These are phyloP conservation scores for Oligophagozyma castellii DNA, from an alignment of 1,139 yeast species.

Conservation along the genomic window DNA sequence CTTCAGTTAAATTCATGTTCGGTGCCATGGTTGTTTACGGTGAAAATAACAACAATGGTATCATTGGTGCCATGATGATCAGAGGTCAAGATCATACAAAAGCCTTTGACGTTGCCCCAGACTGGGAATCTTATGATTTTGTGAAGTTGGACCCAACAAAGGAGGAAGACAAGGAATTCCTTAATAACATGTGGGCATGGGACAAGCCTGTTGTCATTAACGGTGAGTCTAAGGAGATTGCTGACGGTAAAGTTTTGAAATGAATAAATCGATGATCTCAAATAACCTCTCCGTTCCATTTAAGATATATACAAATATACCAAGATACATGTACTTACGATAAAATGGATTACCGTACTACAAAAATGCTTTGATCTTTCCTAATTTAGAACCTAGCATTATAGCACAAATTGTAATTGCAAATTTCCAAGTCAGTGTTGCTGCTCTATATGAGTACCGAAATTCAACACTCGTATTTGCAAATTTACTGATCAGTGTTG, in stretches of 20 bases:
- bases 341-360: too few species aligned
- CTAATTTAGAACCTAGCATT: too few species aligned
- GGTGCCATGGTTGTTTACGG: constrained; percentile 93
- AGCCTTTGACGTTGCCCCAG: constrained; percentile 98
- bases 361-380: too few species aligned
- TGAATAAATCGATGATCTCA: constrained; percentile 19
- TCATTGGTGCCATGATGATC: constrained; percentile 84
- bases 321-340: too few species aligned
- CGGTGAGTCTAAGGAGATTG: constrained; percentile 55
- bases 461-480: too few species aligned
- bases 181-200: constrained; percentile 72
- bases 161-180: constrained; percentile 46
- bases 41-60: constrained; percentile 97
- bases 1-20: constrained; percentile 86
- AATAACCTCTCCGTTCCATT: too few species aligned
- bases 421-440: too few species aligned
- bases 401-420: too few species aligned
- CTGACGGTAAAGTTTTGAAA: constrained; percentile 75
- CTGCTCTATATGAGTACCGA: too few species aligned
- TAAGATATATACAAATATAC: too few species aligned
- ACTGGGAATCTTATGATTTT: constrained; percentile 78
- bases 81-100: constrained; percentile 89
- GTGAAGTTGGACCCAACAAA: constrained; percentile 51
- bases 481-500: too few species aligned
- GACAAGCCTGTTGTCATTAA: constrained; percentile 53